A percentile compares a stretch with the other conserved stretches of the same genome.
Evolutionary conservation across 1,284 basidiomycete species (phyloP).

Genomic region (Tilletia caries): DNA sequence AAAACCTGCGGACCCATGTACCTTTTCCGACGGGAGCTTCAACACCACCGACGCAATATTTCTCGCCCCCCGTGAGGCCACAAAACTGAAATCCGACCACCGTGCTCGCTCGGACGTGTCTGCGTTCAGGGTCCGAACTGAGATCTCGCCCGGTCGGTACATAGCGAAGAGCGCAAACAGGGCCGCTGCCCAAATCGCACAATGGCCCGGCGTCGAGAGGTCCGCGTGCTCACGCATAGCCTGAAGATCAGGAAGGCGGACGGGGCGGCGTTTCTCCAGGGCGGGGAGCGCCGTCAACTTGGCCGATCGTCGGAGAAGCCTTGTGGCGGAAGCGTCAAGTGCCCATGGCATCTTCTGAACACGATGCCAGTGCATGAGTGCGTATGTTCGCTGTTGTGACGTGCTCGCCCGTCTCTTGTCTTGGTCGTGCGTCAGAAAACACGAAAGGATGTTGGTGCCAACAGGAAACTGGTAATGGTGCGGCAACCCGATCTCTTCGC

Average conservation of each 20-base stretch:
- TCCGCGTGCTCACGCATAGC: background rate
- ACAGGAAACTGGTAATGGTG: background rate
- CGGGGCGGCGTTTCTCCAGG: background rate
- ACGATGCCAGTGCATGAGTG: background rate
- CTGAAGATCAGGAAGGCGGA: background rate
- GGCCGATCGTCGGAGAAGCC: background rate
- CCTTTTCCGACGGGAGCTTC: background rate
- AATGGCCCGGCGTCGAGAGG: background rate
- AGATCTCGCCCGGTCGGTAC: background rate
- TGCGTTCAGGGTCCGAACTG: background rate
- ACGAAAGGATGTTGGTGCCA: background rate
- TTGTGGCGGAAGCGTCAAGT: background rate
- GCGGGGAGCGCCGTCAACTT: background rate
- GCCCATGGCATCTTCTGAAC: background rate
- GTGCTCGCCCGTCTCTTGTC: background rate
- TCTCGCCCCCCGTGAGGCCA: background rate
- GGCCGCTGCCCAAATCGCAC: background rate
- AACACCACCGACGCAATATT: background rate
- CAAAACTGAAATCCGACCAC: too few relatives aligned
- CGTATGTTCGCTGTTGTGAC: background rate
- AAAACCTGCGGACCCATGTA: background rate
- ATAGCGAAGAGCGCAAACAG: background rate
- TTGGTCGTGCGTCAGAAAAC: background rate
- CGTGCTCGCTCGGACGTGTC: too few relatives aligned
- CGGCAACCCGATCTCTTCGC: background rate